Evolutionary conservation across 208 protist species (phyloP), one percentile per base, ranked within the genome.

Genomic region (Endotrypanum monterogeii): DNA sequence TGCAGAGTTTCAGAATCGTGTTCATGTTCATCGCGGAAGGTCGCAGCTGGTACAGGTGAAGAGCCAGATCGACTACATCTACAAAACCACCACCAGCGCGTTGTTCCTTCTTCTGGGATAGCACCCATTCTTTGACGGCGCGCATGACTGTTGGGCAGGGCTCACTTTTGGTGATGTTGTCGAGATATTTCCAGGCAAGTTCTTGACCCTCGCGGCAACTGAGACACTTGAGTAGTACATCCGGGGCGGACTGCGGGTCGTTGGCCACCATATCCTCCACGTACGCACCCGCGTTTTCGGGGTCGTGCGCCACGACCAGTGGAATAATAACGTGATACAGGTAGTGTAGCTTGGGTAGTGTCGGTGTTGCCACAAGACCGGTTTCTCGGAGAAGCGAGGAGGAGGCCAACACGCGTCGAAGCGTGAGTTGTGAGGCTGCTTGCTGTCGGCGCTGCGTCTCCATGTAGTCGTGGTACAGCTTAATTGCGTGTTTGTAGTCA

Each of bases 321-420:
- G 91, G 91, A 14, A 93, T 73, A 46, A 95, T 89, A 48, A 93
- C 86, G 76, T 95, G 91, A 63, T 95, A 88, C 14, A 95, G 56
- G 71, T 89, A 89, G 32, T 87, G 83, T 20, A 95, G 78, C 23
- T 50, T 66, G n/a, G 55, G 55, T 54, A 61, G 61, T 25, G 23
- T 66, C 37, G 51, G 58, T 6, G 62, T 28, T 14, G 25, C 57
- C n/a, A 83, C 56, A n/a, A 74, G 68, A 30, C 78, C 80, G 14
- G 75, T 68, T 25, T 83, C 71, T 0, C 75, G 61, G 25, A 83
- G 70, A 7, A 78, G 55, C 9, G 78, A 68, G 4, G 80, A 75
- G 12, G 80, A n/a, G 5, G 79, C 71, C 9, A 85, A 41, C n/a
- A 84, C 76, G 16, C 80, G 68, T 9, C 76, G 67, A 1, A 83